Evolutionary conservation across 441 rosid genomes (phyloP).

Genomic region (Aquilaria agallochum): DNA sequence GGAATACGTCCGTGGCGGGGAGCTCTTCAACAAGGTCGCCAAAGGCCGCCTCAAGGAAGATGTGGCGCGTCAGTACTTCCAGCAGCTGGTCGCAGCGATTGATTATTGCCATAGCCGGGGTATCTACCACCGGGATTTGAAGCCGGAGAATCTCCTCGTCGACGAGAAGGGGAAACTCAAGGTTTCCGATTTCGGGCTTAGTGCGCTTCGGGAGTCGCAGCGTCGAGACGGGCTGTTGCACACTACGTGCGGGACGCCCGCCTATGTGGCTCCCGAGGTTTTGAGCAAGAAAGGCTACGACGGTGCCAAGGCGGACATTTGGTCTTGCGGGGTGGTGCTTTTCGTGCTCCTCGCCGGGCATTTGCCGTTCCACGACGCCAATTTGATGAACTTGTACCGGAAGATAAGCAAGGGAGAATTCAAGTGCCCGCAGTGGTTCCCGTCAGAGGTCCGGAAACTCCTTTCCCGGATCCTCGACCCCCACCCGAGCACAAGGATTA

Average conservation of each 20-base stretch:
- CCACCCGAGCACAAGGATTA: constrained; percentile 49
- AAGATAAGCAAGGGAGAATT: constrained; percentile 64
- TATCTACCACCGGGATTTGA: constrained; percentile 79
- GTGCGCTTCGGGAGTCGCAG: constrained; percentile 47
- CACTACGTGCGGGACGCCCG: constrained; percentile 87
- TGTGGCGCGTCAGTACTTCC: constrained; percentile 59
- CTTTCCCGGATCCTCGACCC: constrained; percentile 69
- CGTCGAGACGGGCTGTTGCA: constrained; percentile 75
- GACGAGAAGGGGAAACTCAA: constrained; percentile 69
- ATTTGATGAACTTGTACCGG: constrained; percentile 61
- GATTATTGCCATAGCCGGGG: constrained; percentile 86
- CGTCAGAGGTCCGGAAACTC: constrained; percentile 60
- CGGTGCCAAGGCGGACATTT: constrained; percentile 75
- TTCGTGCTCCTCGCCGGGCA: constrained; percentile 70
- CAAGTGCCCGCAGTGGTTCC: constrained; percentile 67
- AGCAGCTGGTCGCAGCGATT: constrained; percentile 67
- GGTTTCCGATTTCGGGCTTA: constrained; percentile 74
- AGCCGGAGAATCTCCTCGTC: constrained; percentile 80
- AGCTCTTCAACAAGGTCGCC: constrained; percentile 66
- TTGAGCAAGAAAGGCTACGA: constrained; percentile 72
- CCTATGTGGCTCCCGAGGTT: constrained; percentile 87
- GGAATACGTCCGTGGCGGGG: constrained; percentile 73
- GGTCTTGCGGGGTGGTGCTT: constrained; percentile 83
- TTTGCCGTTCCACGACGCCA: constrained; percentile 64
- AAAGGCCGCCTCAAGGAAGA: constrained; percentile 76